Evolutionary conservation across 306 rosid species (phyloP), one percentile per base, ranked within the genome.

Genomic region (Quercus dentata): DNA sequence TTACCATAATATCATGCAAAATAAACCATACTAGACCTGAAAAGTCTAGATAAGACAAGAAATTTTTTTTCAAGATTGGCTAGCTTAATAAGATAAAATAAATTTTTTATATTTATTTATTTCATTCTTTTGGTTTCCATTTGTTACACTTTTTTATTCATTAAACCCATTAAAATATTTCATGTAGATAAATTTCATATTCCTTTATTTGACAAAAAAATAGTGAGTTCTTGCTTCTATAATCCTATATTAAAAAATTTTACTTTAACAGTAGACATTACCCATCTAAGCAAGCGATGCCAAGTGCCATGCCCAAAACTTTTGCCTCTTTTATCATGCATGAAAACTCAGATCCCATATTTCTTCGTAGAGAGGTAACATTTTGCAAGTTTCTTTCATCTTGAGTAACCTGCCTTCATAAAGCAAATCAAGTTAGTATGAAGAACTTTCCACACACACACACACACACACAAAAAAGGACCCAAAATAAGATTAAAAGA

Each of bases 321-420:
- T 87, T 87, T 63, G 97, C 93, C 86, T 93, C 94, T 83, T 84
- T 89, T 55, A 91, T 88, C 94, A 91, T 88, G 83, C 89, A 83
- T 23, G 94, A 93, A 81, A 93, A 93, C 80, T 89, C 90, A 80
- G 94, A 91, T 54, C 97, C 97, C 90, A 63, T 84, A 81, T 91
- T 91, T 78, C 97, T 88, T 41, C 70, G 75, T 41, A 93, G 77
- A 13, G 94, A 90, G 56, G 85, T 81, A 59, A 61, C 73, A 49
- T 87, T 86, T 67, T 76, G 84, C 33, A 80, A 67, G 83, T 92
- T 83, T 31, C 73, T 72, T 62, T 83, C 90, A 5, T 68, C 81
- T 69, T 77, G 71, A 19, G 68, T 56, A 51, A 83, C 90, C 97
- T 93, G 83, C 83, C 76, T 77, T 64, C 78, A 76, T 70, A 58